These are phyloP conservation scores for Ricinus communis DNA, from an alignment of 345 rosid species.

Conservation along the genomic window DNA sequence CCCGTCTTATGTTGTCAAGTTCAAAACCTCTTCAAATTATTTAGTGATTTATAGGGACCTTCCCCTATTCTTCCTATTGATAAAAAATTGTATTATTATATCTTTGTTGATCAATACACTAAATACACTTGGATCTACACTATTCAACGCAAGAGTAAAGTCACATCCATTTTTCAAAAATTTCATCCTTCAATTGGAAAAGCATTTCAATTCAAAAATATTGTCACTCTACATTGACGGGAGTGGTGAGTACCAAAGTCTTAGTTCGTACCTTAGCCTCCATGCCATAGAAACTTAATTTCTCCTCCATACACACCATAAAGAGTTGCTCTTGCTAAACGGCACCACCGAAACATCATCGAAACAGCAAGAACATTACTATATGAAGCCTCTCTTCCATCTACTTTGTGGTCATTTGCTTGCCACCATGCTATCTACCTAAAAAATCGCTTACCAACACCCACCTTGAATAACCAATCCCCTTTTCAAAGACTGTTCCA, in stretches of 20 bases:
- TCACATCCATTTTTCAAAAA: not conserved
- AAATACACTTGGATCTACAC: too few relatives aligned
- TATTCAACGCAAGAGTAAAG: too few relatives aligned
- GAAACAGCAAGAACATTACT: not conserved
- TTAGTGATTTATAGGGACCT: too few relatives aligned
- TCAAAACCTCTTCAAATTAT: not conserved
- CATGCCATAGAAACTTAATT: not conserved
- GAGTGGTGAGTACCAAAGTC: not conserved
- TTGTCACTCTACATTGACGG: not conserved
- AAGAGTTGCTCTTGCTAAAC: not conserved
- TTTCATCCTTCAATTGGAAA: conserved; percentile 3
- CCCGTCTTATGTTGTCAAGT: not conserved
- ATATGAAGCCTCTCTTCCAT: not conserved
- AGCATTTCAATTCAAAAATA: not conserved
- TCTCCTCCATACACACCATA: too few relatives aligned
- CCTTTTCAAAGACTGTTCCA: too few relatives aligned
- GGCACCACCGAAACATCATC: not conserved
- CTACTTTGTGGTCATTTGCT: not conserved
- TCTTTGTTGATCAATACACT: not conserved
- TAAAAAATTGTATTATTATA: not conserved
- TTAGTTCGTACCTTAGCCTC: not conserved
- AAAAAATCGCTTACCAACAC: too few relatives aligned
- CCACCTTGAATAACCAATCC: too few relatives aligned
- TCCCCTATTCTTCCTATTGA: too few relatives aligned
- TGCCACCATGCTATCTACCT: not conserved